These are phyloP conservation scores for Gaeumannomyces tritici DNA, from an alignment of 2,329 filamentous ascomycete genomes.

Conservation along the genomic window DNA sequence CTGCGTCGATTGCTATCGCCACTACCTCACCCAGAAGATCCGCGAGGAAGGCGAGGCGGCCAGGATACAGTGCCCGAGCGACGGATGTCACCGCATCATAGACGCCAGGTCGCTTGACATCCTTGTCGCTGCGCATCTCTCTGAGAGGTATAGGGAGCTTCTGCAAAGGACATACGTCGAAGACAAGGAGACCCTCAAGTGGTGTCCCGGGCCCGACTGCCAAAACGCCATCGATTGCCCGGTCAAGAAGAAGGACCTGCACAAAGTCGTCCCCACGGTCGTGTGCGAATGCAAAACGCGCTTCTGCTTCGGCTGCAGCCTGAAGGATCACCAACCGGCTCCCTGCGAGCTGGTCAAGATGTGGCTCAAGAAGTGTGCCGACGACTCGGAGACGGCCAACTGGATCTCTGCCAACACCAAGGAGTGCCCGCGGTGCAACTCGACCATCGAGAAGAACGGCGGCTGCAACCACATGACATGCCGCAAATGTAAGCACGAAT, in stretches of 20 bases:
- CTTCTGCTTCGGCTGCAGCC: conserved; percentile 92
- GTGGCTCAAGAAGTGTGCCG: conserved; percentile 97
- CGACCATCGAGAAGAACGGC: conserved; percentile 97
- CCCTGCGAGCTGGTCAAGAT: conserved; percentile 85
- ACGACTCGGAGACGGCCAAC: conserved; percentile 96
- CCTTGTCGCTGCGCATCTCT: conserved; percentile 50
- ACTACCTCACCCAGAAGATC: conserved; percentile 90
- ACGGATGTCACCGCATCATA: conserved; percentile 80
- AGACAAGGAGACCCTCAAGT: conserved; percentile 90
- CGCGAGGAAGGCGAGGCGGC: conserved; percentile 91
- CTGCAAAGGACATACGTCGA: conserved; percentile 94
- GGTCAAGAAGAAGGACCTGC: conserved; percentile 80
- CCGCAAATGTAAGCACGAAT: conserved; percentile 89
- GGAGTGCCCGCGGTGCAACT: conserved; percentile 91
- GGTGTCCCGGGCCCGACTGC: conserved; percentile 98
- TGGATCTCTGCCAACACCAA: conserved; percentile 99
- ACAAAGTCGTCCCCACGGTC: conserved; percentile 81
- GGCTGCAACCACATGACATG: conserved; percentile 98
- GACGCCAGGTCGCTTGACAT: conserved; percentile 82
- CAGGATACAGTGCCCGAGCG: conserved; percentile 84
- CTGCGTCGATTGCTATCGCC: conserved; percentile 83
- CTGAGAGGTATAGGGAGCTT: conserved; percentile 66
- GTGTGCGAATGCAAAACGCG: conserved; percentile 73
- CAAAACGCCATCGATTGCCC: conserved; percentile 83
- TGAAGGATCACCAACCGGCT: conserved; percentile 85